Evolutionary conservation across 2,329 filamentous ascomycete species (phyloP).

Genomic region (Cucurbitaria berberidis): DNA sequence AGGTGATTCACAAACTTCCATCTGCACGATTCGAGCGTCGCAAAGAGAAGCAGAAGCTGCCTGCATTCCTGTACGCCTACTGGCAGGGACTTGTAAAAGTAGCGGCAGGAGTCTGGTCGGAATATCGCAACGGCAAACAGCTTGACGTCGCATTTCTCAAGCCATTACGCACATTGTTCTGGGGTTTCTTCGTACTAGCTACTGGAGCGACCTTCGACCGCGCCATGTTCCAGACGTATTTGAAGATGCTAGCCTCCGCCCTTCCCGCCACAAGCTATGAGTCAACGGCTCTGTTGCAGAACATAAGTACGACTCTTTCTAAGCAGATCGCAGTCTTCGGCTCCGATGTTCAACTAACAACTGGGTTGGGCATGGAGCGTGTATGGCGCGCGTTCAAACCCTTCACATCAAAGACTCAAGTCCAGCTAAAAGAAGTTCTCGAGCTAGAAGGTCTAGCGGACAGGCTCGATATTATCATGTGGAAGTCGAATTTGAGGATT

Average conservation of each 20-base stretch:
- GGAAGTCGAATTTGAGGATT: slow-evolving; percentile 40
- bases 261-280: slow-evolving; percentile 10
- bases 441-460: slow-evolving; percentile 54
- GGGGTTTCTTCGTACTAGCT: slow-evolving; percentile 56
- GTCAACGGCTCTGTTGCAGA: slow-evolving; percentile 25
- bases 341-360: slow-evolving; percentile 73
- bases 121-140: slow-evolving; percentile 12
- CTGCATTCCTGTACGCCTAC: slow-evolving; percentile 36
- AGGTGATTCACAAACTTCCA: slow-evolving; percentile 33
- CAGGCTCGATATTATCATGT: slow-evolving; percentile 52
- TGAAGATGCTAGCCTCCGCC: slow-evolving; percentile 45
- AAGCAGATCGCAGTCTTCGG: slow-evolving; percentile 59
- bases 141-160: slow-evolving; percentile 28
- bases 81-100: slow-evolving; percentile 28
- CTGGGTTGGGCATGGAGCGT: slow-evolving; percentile 78
- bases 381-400: slow-evolving; percentile 79
- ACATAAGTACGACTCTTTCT: slow-evolving; percentile 32
- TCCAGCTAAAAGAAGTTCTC: slow-evolving; percentile 49
- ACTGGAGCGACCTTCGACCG: slow-evolving; percentile 55
- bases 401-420: slow-evolving; percentile 51
- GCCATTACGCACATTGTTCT: slow-evolving; percentile 51
- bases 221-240: slow-evolving; percentile 61
- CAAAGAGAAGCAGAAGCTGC: slow-evolving; percentile 45
- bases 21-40: slow-evolving; percentile 43
- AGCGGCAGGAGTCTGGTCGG: slow-evolving; percentile 19